Percentiles rank a stretch among this genome's conserved stretches.
Conservation (phyloP, 148 eudicot genomes). For the Vaccinium vitisidaea region DNA sequence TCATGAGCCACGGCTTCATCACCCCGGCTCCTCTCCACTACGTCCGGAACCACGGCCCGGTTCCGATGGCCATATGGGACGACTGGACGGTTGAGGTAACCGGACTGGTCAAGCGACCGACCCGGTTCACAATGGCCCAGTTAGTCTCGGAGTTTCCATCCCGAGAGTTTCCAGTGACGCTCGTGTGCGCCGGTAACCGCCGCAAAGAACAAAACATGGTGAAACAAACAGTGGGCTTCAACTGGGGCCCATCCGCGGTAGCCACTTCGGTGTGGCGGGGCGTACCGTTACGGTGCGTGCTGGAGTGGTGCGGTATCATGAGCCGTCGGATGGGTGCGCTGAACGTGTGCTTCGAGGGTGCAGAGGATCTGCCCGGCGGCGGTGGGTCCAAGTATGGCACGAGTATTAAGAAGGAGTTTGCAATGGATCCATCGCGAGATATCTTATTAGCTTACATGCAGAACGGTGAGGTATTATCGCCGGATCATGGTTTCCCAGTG, state of each 20-base stretch:
- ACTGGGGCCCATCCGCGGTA: slow-evolving; percentile 88
- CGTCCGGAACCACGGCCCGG: slow-evolving; percentile 91
- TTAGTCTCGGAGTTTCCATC: slow-evolving; percentile 51
- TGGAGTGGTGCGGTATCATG: slow-evolving; percentile 65
- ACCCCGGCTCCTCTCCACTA: slow-evolving; percentile 93
- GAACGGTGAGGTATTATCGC: slow-evolving; percentile 57
- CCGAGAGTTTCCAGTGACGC: slow-evolving; percentile 69
- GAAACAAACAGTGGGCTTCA: slow-evolving; percentile 76
- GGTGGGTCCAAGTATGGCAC: slow-evolving; percentile 97
- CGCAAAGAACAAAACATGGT: slow-evolving; percentile 93
- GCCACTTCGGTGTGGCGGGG: slow-evolving; percentile 91
- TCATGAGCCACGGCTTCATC: slow-evolving; percentile 93
- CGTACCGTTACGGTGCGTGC: slow-evolving; percentile 52
- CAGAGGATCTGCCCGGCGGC: slow-evolving; percentile 93
- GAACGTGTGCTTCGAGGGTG: slow-evolving; percentile 89
- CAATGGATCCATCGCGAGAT: slow-evolving; percentile 80
- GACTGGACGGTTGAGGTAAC: slow-evolving; percentile 79
- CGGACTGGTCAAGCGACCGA: slow-evolving; percentile 68
- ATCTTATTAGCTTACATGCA: slow-evolving; percentile 90
- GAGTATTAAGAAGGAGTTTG: slow-evolving; percentile 57
- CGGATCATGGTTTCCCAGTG: slow-evolving; percentile 87
- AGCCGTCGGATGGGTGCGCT: slow-evolving; percentile 56
- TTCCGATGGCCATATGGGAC: slow-evolving; percentile 64
- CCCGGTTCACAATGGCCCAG: slow-evolving; percentile 61
- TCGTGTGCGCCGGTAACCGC: slow-evolving; percentile 92